Base-by-base conservation (phyloP, 257 asterid genomes). In the Solanum corneliomulleri region DNA sequence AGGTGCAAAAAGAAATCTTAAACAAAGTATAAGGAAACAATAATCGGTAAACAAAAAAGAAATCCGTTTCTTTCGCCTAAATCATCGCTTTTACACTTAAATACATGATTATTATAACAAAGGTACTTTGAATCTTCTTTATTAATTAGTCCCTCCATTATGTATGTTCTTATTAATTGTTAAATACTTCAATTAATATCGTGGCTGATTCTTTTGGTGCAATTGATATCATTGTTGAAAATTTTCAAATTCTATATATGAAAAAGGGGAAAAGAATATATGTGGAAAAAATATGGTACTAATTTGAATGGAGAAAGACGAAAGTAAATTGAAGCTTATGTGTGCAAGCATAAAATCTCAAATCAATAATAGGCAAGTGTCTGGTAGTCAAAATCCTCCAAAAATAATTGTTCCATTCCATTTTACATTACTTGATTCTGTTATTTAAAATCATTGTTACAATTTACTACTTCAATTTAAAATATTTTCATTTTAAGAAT, bases 1-100 rank as follows among this genome's bases (percentile, higher is more conserved):
- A 69, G 42, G 20, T 81, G 39, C 14, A 76, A 70, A 82, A 62
- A 82, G 90, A 86, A 29, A 82, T 85, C 84, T 27, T 64, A 91
- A 86, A 62, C 86, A 49, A 92, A 89, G 74, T 82, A 87, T 66
- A 82, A 70, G 89, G 83, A 89, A 87, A 58, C 83, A 86, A 72
- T 83, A 47, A 76, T 66, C 86, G 87, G 66, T 33, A 74, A 90
- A 86, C 60, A 29, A 68, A 86, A 56, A 91, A 86, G 88, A 42
- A 56, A 87, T 83, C 86, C 95, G 81, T 52, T 88, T 86, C 88
- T 88, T 83, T 88, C 90, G 95, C 93, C 95, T 90, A 85, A 89
- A 91, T 93, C 84, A 85, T 80, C 91, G 91, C 72, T 72, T 87
- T 62, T 35, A 66, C 87, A n/a, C 88, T 16, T 90, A 62, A 85